A percentile compares a stretch with the other conserved stretches of the same genome.
These are phyloP conservation scores for Cladosporium sp. DNA, from an alignment of 2,329 filamentous ascomycete genomes.

Conservation along the genomic window DNA sequence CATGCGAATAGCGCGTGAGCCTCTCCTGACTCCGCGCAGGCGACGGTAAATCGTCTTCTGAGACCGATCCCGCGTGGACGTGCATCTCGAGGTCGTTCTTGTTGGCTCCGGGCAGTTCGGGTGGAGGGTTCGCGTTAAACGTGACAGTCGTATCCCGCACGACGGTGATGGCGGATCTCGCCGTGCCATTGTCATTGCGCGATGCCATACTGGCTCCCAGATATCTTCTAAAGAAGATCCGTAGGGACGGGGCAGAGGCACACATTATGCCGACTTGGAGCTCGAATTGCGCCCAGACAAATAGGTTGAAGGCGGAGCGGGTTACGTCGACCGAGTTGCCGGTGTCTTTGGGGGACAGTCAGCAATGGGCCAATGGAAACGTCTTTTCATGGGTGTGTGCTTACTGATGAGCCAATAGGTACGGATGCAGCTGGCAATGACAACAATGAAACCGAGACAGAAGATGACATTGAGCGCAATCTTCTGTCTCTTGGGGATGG, in stretches of 20 bases:
- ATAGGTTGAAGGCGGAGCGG: slow-evolving; percentile 33
- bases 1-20: slow-evolving; percentile 11
- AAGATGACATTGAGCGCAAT: slow-evolving; percentile 47
- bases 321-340: slow-evolving; percentile 16
- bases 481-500: slow-evolving; percentile 46
- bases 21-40: not conserved
- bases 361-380: slow-evolving; percentile 6
- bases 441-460: slow-evolving; percentile 45
- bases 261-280: slow-evolving; percentile 32
- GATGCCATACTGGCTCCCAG: slow-evolving; percentile 15
- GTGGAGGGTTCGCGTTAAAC: not conserved
- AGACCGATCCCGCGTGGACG: not conserved
- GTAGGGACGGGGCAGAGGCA: slow-evolving; percentile 31
- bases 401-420: slow-evolving; percentile 38
- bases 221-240: slow-evolving; percentile 25
- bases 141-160: slow-evolving; percentile 12
- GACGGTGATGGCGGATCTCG: slow-evolving; percentile 3
- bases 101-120: not conserved
- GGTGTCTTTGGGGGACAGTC: slow-evolving; percentile 21
- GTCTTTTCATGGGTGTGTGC: not conserved
- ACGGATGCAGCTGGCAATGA: slow-evolving; percentile 39
- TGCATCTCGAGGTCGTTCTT: not conserved
- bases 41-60: not conserved
- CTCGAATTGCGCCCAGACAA: slow-evolving; percentile 32
- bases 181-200: too few relatives aligned